A percentile compares a stretch with the other conserved stretches of the same genome.
These are phyloP conservation scores for Scutellaria minor DNA, from an alignment of 257 asterid species.

Conservation along the genomic window DNA sequence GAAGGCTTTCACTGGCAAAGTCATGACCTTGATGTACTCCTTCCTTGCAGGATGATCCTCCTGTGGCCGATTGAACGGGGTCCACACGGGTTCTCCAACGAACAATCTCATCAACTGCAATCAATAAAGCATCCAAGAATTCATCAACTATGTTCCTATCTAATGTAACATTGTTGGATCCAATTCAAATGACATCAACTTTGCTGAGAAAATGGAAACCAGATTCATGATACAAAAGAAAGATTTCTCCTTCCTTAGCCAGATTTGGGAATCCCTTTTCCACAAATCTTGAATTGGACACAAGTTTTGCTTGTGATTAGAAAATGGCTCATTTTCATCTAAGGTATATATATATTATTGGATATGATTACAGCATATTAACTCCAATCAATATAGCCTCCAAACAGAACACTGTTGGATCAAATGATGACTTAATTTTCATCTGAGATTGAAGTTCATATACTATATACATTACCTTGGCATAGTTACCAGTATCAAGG, in stretches of 20 bases:
- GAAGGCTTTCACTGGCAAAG: constrained; percentile 53
- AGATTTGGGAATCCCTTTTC: background rate
- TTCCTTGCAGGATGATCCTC: constrained; percentile 78
- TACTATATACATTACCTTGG: constrained; percentile 53
- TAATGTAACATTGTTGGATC: background rate
- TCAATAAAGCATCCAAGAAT: background rate
- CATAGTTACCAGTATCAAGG: constrained; percentile 65
- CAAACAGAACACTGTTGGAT: background rate
- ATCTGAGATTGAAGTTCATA: background rate
- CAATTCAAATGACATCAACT: background rate
- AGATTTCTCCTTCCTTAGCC: background rate
- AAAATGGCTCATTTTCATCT: too few species aligned
- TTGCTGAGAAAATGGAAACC: background rate
- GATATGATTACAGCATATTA: too few species aligned
- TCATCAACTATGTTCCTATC: background rate
- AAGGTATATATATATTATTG: too few species aligned
- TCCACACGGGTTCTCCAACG: constrained; percentile 93
- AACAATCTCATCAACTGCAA: constrained; percentile 82
- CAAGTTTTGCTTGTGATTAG: background rate
- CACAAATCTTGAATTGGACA: too few species aligned
- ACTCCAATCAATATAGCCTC: background rate
- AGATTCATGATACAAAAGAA: background rate
- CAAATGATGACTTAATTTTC: background rate
- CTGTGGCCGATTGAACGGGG: constrained; percentile 79
- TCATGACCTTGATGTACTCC: constrained; percentile 50